These are phyloP conservation scores for Beta macrorhiza DNA, from an alignment of 179 eudicot species.

Conservation along the genomic window DNA sequence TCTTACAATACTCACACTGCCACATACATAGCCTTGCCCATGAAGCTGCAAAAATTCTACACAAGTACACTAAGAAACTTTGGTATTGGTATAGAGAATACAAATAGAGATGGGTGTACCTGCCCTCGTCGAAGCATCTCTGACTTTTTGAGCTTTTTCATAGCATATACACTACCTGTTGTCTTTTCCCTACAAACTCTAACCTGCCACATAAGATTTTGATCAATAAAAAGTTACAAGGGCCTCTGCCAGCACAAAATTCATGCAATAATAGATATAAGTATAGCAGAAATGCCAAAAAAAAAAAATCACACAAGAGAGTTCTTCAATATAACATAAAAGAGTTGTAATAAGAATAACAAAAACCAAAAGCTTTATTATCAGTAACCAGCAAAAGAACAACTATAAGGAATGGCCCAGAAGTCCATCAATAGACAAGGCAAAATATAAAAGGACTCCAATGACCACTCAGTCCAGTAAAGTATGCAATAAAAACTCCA, in stretches of 20 bases:
- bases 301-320: constrained; percentile 4
- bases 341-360: background rate
- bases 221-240: background rate
- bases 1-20: background rate
- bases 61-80: background rate
- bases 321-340: background rate
- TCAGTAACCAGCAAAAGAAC: background rate
- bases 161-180: constrained; percentile 30
- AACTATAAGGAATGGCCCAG: background rate
- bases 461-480: background rate
- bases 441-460: background rate
- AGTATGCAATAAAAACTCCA: background rate
- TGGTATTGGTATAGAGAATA: constrained; percentile 6
- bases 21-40: background rate
- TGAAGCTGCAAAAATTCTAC: background rate
- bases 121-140: constrained; percentile 35
- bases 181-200: constrained; percentile 32
- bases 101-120: constrained; percentile 27
- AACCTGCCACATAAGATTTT: constrained; percentile 27
- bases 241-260: background rate
- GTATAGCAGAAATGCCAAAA: constrained; percentile 2
- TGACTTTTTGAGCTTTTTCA: constrained; percentile 33
- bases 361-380: background rate
- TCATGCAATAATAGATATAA: background rate
- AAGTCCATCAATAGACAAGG: background rate